Evolutionary conservation across 2,329 filamentous ascomycete genomes (phyloP), one percentile per base, ranked within the genome.

Genomic region (Erysiphe pulchra): DNA sequence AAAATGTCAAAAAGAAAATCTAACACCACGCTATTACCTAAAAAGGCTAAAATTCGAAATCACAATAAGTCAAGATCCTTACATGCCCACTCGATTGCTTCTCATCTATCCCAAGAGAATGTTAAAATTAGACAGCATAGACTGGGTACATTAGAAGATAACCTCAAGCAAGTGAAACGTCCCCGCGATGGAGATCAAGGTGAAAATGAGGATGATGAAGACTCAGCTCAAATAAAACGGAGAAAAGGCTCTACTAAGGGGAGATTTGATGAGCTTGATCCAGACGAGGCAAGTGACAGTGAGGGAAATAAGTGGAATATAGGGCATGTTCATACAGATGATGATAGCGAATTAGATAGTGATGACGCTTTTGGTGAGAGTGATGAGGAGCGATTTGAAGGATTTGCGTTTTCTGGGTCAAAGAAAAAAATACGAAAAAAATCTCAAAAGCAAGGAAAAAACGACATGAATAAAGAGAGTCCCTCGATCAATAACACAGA

Each of bases 331-430:
- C 71, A 70, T 43, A 72, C 70, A 40, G 75, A 78, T 45, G 69
- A 79, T 50, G 77, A 81, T 54, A 75, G 71, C 46, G 75, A 79
- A 50, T 64, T 82, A 47, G 76, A 81, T 57, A 78, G 73, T 52
- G 77, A 81, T 52, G 76, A 80, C 54, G 77, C 77, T 17, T 74
- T 81, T 63, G 77, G 75, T 1, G 71, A 73, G 50, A 80, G 75
- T 51, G 77, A 82, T 52, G 75, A 80, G 57, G 77, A 80, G 57
- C 64, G 63, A 49, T 82, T 81, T 54, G 74, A 76, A 49, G 75
- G 71, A 1, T 81, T 70, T 57, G 67, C 70, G 4, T 80, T 80
- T 55, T 66, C 73, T 32, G 75, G 75, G 31, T 67, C 67, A 20
- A 62, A 61, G 44, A 58, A 72, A 46, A 69, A 69, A 45, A 62